phyloP scores from a whole-genome alignment of 257 asterid genomes.

The Nicotiana obtusifolia region DNA sequence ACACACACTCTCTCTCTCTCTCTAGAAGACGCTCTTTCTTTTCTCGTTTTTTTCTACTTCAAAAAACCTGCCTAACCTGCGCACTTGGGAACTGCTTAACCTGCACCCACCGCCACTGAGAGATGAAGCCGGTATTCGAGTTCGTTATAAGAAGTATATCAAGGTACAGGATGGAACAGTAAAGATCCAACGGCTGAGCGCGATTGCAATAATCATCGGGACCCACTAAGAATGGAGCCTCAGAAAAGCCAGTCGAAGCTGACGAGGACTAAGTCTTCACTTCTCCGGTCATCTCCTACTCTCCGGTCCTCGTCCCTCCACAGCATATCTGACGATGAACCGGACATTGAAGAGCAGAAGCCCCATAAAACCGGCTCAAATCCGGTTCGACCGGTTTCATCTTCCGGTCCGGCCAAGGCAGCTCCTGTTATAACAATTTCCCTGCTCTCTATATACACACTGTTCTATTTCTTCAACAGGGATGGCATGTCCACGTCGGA shows the following conservation, averaged over 20 bases:
- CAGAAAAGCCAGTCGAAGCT: conserved; percentile 73
- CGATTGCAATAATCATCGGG: conserved; percentile 3
- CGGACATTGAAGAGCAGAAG: conserved; percentile 88
- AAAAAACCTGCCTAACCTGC: conserved; percentile 10
- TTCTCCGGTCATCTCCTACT: conserved; percentile 89
- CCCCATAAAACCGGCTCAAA: conserved; percentile 51
- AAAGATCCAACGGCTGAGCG: conserved; percentile 11
- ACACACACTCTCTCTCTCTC: background rate
- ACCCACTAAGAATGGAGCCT: conserved; percentile 52
- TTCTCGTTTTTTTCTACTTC: conserved; percentile 12
- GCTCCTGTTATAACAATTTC: conserved; percentile 40
- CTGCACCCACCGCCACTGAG: conserved; percentile 29
- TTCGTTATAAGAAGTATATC: conserved; percentile 38
- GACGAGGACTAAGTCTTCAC: conserved; percentile 76
- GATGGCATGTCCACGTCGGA: conserved; percentile 55
- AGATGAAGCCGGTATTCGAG: conserved; percentile 61
- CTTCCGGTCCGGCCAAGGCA: conserved; percentile 9
- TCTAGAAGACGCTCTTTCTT: background rate
- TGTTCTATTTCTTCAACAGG: conserved; percentile 45
- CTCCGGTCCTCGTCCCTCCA: conserved; percentile 66
- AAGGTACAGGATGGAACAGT: conserved; percentile 38
- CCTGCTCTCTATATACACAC: conserved; percentile 45
- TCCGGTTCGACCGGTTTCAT: conserved; percentile 23
- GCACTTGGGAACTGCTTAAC: conserved; percentile 21
- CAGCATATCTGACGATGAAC: conserved; percentile 41